Evolutionary conservation across 2,329 filamentous ascomycete genomes (phyloP).

Genomic region (Corinectria fuckeliana): DNA sequence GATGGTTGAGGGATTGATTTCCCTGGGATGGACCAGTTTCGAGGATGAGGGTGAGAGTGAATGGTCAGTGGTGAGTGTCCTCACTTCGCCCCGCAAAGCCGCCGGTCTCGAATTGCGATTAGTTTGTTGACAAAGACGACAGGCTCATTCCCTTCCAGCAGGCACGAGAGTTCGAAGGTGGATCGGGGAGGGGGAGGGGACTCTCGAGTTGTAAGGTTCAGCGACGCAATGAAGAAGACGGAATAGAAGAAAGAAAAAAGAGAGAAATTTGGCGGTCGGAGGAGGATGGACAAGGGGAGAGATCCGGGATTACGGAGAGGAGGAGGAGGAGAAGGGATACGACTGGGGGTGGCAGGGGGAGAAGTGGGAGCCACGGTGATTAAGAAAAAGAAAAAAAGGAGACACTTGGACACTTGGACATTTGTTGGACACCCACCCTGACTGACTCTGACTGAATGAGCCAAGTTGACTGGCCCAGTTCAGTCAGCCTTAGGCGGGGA

Average conservation of each 20-base stretch:
- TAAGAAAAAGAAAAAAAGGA: constrained; percentile 16
- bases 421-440: neutral
- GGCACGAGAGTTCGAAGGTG: constrained; percentile 6
- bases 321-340: neutral
- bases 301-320: constrained; percentile 4
- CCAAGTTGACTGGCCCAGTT: no score
- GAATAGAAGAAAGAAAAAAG: constrained; percentile 11
- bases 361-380: constrained; percentile 14
- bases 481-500: constrained; percentile 2
- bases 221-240: constrained; percentile 23
- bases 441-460: neutral
- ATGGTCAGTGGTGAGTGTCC: constrained; percentile 3
- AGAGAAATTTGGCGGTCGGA: constrained; percentile 12
- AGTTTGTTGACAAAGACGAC: neutral
- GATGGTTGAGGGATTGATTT: no score
- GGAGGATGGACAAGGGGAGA: constrained; percentile 11
- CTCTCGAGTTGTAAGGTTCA: no score
- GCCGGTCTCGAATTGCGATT: neutral
- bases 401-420: neutral
- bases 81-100: constrained; percentile 18
- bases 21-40: constrained; percentile 1
- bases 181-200: constrained; percentile 16
- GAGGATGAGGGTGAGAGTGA: constrained; percentile 10
- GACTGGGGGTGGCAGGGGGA: constrained; percentile 4
- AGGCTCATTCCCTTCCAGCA: constrained; percentile 4